Percentiles rank a stretch among this genome's conserved stretches.
Evolutionary conservation across 257 asterid genomes (phyloP).

Genomic region (Eustoma russellianum): DNA sequence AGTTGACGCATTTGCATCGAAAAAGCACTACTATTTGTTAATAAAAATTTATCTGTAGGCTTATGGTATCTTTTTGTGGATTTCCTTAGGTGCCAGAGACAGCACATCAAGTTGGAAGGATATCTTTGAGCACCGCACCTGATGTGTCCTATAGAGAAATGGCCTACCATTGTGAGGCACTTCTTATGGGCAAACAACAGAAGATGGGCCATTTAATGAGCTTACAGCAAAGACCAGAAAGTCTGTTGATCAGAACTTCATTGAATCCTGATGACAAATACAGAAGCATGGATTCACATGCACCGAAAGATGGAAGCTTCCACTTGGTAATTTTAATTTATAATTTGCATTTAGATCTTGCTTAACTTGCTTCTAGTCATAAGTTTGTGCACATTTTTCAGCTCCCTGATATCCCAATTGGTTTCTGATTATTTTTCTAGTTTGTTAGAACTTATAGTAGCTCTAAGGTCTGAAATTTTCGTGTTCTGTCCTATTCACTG

Average conservation of each 20-base stretch:
- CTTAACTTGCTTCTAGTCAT: no score
- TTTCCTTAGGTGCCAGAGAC: slow-evolving; percentile 43
- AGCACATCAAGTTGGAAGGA: slow-evolving; percentile 19
- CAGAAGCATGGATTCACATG: slow-evolving; percentile 16
- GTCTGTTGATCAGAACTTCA: slow-evolving; percentile 36
- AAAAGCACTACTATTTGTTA: no score
- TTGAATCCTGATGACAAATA: slow-evolving; percentile 30
- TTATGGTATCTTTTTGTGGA: not conserved
- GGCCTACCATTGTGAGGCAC: slow-evolving; percentile 71
- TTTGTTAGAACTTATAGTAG: no score
- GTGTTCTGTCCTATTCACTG: no score
- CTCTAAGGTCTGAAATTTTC: no score
- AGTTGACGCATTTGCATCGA: no score
- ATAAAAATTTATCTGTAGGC: not conserved
- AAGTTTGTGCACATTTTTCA: no score
- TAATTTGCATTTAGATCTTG: no score
- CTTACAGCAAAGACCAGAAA: slow-evolving; percentile 34
- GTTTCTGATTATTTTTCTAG: no score
- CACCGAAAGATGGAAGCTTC: slow-evolving; percentile 16
- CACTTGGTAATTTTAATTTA: slow-evolving; percentile 26
- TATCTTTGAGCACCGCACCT: slow-evolving; percentile 16
- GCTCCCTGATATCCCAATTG: no score
- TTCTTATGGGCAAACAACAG: slow-evolving; percentile 67
- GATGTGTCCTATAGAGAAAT: slow-evolving; percentile 20
- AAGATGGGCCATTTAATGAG: slow-evolving; percentile 61